phyloP scores from a whole-genome alignment of 2,329 filamentous ascomycete genomes.

The Botryotinia convoluta region DNA sequence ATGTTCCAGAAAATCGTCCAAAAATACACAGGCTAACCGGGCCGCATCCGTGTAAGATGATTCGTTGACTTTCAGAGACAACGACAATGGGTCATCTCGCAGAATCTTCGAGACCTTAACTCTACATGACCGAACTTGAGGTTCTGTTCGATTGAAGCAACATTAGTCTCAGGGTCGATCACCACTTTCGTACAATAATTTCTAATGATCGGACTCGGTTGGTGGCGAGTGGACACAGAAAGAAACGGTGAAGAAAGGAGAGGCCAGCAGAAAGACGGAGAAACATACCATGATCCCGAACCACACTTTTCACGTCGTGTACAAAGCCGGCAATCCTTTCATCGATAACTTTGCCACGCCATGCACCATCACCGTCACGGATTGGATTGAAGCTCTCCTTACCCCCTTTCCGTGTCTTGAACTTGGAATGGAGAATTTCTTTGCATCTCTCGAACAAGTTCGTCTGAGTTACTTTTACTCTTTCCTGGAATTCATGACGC shows the following conservation, averaged over 20 bases:
- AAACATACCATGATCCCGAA: slow-evolving; percentile 33
- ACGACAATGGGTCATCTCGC: slow-evolving; percentile 13
- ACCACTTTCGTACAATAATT: not conserved
- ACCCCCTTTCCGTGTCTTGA: slow-evolving; percentile 37
- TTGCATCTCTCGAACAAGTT: slow-evolving; percentile 38
- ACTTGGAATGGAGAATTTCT: slow-evolving; percentile 39
- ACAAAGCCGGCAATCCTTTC: slow-evolving; percentile 29
- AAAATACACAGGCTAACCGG: slow-evolving; percentile 35
- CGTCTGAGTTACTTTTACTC: slow-evolving; percentile 32
- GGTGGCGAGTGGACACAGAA: not conserved
- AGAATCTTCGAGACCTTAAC: slow-evolving; percentile 20
- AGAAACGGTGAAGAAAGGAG: not conserved
- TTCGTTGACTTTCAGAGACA: slow-evolving; percentile 18
- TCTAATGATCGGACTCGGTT: not conserved
- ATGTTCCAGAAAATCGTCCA: slow-evolving; percentile 36
- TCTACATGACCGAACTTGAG: slow-evolving; percentile 29
- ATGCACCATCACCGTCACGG: slow-evolving; percentile 34
- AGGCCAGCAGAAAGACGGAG: not conserved
- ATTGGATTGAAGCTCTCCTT: slow-evolving; percentile 39
- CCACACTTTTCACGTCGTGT: slow-evolving; percentile 28
- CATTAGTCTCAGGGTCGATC: slow-evolving; percentile 24
- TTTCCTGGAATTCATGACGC: slow-evolving; percentile 27
- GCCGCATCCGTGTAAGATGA: slow-evolving; percentile 33
- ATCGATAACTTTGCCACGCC: slow-evolving; percentile 30
- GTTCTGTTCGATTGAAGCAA: slow-evolving; percentile 22